Evolutionary conservation across 805 yeast genomes (phyloP).

Genomic region (Candida hungchunana): DNA sequence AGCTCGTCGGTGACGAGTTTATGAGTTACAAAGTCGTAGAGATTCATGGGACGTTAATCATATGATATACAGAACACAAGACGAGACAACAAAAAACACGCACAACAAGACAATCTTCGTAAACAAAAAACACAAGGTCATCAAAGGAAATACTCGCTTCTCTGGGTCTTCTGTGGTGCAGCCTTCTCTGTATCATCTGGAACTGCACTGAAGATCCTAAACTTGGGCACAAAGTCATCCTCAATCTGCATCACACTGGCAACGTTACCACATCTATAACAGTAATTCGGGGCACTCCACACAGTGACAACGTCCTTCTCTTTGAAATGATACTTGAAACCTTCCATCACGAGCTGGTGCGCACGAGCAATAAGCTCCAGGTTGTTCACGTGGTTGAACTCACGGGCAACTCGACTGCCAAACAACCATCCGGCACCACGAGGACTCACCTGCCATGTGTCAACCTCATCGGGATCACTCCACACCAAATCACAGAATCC

Average conservation of each 20-base stretch:
- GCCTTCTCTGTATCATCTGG: conserved; percentile 60
- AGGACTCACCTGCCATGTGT: conserved; percentile 97
- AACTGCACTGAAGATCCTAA: conserved; percentile 92
- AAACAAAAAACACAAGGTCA: not conserved
- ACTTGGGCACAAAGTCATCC: conserved; percentile 80
- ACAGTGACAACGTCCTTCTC: conserved; percentile 91
- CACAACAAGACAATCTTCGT: no score
- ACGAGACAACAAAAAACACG: no score
- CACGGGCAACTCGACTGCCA: conserved; percentile 90
- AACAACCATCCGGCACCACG: conserved; percentile 99
- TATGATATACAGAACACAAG: no score
- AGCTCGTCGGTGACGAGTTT: no score
- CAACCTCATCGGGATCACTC: conserved; percentile 98
- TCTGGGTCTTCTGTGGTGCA: conserved; percentile 31
- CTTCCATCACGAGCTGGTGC: conserved; percentile 98
- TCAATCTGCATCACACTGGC: conserved; percentile 97
- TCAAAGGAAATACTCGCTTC: conserved; percentile 31
- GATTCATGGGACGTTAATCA: no score
- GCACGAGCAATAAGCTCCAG: conserved; percentile 89
- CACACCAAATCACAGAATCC: conserved; percentile 96
- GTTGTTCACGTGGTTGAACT: conserved; percentile 93
- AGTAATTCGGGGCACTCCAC: conserved; percentile 97
- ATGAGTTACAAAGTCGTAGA: no score
- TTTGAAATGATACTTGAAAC: conserved; percentile 92
- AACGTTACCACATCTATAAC: conserved; percentile 96